A percentile compares a stretch with the other conserved stretches of the same genome.
Conservation (phyloP, 345 rosid genomes). For the Gossypium arboreum region DNA sequence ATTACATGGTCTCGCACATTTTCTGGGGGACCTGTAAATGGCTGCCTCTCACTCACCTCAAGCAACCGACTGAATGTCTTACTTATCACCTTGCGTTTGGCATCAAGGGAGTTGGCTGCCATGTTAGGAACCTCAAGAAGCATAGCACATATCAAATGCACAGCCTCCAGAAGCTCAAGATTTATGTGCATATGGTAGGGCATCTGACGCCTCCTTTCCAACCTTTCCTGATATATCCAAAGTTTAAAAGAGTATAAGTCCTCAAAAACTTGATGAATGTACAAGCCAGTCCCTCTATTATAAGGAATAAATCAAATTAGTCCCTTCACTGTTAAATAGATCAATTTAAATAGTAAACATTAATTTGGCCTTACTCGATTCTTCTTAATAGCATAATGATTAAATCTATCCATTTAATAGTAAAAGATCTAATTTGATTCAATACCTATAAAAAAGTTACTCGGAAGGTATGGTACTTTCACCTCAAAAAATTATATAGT, state of each 20-base stretch:
- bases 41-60: conserved; percentile 71
- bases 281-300: no score
- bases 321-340: no score
- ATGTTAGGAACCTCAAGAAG: conserved; percentile 90
- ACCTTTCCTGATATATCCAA: conserved; percentile 56
- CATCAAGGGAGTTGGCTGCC: conserved; percentile 68
- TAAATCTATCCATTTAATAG: no score
- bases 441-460: no score
- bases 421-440: no score
- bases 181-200: conserved; percentile 98
- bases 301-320: no score
- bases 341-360: no score
- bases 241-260: neutral
- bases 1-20: conserved; percentile 84
- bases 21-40: conserved; percentile 84
- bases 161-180: conserved; percentile 89
- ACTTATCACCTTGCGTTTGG: conserved; percentile 67
- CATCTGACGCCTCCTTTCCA: conserved; percentile 91
- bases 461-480: no score
- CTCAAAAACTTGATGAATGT: neutral
- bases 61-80: conserved; percentile 75
- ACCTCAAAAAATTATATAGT: neutral
- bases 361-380: no score
- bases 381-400: no score
- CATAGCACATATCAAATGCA: conserved; percentile 88